Evolutionary conservation across 1,284 basidiomycete species (phyloP), one percentile per base, ranked within the genome.

Genomic region (Pholiota adiposa): DNA sequence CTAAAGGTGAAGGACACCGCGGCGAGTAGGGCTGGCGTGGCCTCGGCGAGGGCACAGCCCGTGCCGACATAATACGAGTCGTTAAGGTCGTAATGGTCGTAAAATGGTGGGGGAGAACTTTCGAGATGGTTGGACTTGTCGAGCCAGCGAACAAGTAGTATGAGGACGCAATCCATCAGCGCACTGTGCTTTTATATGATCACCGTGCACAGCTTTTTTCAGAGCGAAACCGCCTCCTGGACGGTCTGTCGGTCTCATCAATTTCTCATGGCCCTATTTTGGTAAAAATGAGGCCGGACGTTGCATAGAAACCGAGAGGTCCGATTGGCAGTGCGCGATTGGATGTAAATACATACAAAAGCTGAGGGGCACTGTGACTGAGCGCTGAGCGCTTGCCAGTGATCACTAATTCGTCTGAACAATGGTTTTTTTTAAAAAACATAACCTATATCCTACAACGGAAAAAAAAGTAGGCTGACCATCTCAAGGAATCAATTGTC

Each of bases 1-100:
- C 67, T 8, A 69, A 60, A 16, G 68, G 68, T 43, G 68, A 69
- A 9, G 68, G 68, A 25, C 61, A 59, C 51, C 67, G 61, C 31
- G 68, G 68, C 23, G 67, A 67, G 55, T 68, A 69, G 18, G 66
- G 67, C 55, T 66, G 65, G 21, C 60, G 65, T 36, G 64, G 57
- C 34, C 68, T 58, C n/a, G 68, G 68, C 48, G 68, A 67, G n/a
- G 66, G 64, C 40, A 61, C 58, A 21, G 61, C 59, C 49, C 61
- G 58, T 14, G 64, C 57, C 21, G 64, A 54, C 60, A 60, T 59
- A 12, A 59, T 49, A 25, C 41, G 43, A 41, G 36, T 56, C 33
- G 29, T 62, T 48, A 59, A 19, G n/a, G 51, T 14, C 52, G 50
- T 53, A 41, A 54, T 51, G 51, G 57, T 59, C 63, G 63, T 61